Conservation (phyloP, 1,139 yeast genomes). For the Sugiyamaella pinicola region DNA sequence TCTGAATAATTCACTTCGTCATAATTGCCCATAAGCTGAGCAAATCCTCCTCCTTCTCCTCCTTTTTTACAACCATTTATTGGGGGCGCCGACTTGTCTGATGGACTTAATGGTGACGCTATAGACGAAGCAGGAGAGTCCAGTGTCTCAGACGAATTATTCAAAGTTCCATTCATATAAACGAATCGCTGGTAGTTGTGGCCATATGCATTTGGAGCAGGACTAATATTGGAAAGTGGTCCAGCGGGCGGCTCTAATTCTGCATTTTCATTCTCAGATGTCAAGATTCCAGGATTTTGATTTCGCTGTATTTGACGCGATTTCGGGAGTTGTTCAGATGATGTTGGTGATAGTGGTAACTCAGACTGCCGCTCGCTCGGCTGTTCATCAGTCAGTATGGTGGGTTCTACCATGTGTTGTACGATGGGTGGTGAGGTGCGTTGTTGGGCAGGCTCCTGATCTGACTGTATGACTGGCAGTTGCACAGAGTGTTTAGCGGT, state of each 20-base stretch:
- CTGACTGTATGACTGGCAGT: no score
- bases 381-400: no score
- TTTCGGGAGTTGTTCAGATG: no score
- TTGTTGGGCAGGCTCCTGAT: no score
- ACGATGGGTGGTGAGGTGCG: no score
- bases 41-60: background rate
- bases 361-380: no score
- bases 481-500: no score
- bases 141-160: conserved; percentile 5
- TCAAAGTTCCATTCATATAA: conserved; percentile 16
- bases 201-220: background rate
- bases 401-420: no score
- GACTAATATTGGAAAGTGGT: background rate
- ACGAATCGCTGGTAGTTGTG: conserved; percentile 5
- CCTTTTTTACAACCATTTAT: no score
- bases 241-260: background rate
- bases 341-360: no score
- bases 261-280: background rate
- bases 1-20: background rate
- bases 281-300: no score
- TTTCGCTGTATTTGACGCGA: no score
- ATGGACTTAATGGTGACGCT: background rate
- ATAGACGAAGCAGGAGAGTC: conserved; percentile 10
- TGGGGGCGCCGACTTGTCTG: background rate
- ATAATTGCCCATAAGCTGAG: background rate